Percentiles rank a stretch among this genome's conserved stretches.
phyloP scores from a whole-genome alignment of 768 basidiomycete genomes.

The Rubroboletus pulcherrimus region DNA sequence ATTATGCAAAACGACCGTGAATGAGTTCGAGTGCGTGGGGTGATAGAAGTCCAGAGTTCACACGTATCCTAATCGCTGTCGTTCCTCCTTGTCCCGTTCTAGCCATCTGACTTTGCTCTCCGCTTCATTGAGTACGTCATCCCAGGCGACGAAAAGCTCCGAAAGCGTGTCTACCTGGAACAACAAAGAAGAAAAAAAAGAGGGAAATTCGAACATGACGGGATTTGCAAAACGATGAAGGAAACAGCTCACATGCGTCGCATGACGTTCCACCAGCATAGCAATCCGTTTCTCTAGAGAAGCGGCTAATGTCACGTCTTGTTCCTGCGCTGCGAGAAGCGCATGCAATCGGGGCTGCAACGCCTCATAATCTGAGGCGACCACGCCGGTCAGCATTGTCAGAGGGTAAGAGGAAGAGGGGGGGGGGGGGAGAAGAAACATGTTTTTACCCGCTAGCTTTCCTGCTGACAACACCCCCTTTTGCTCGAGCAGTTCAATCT shows the following conservation, averaged over 20 bases:
- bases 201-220: background rate
- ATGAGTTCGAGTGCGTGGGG: background rate
- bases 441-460: constrained; percentile 52
- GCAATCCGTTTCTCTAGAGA: constrained; percentile 66
- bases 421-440: background rate
- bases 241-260: constrained; percentile 53
- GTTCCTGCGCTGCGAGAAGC: constrained; percentile 54
- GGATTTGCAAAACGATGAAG: background rate
- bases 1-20: constrained; percentile 5
- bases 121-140: constrained; percentile 65
- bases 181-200: background rate
- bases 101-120: constrained; percentile 56
- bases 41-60: constrained; percentile 5
- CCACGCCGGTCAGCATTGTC: background rate
- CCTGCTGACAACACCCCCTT: constrained; percentile 73
- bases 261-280: constrained; percentile 62
- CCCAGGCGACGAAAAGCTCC: constrained; percentile 83
- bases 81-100: constrained; percentile 60
- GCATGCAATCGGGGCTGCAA: constrained; percentile 66
- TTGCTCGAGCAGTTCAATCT: constrained; percentile 66
- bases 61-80: constrained; percentile 58
- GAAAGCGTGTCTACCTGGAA: constrained; percentile 73
- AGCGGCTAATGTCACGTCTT: constrained; percentile 53
- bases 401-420: too few relatives aligned
- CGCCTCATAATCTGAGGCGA: constrained; percentile 51